Conservation (phyloP, 805 yeast genomes). For the Pichia membranifaciens region DNA sequence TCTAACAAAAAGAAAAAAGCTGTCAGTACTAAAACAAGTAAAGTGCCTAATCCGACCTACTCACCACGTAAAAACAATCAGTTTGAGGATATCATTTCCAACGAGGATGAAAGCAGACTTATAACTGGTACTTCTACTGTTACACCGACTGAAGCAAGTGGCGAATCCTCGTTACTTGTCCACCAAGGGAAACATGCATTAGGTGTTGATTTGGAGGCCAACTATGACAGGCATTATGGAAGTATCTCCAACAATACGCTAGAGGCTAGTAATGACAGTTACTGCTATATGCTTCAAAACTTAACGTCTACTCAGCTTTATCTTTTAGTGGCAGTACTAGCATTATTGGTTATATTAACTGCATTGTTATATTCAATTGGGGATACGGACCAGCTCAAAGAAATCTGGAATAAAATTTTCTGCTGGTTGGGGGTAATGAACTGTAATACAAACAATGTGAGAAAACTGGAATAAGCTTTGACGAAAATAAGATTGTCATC, state of each 20-base stretch:
- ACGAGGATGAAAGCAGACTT: neutral
- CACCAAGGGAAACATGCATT: neutral
- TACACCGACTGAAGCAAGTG: neutral
- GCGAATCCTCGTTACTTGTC: neutral
- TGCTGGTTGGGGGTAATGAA: slow-evolving; percentile 18
- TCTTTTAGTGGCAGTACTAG: neutral
- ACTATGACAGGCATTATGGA: neutral
- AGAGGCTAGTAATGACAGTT: neutral
- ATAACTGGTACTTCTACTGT: neutral
- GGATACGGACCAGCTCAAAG: slow-evolving; percentile 9
- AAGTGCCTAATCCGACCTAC: too few relatives aligned
- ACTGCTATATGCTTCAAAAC: neutral
- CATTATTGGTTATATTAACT: slow-evolving; percentile 10
- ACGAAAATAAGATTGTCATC: too few relatives aligned
- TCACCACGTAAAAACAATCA: neutral
- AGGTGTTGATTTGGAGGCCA: neutral
- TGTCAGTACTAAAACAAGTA: too few relatives aligned
- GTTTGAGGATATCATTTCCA: neutral
- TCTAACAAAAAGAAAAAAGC: too few relatives aligned
- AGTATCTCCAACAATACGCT: neutral
- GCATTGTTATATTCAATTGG: slow-evolving; percentile 15
- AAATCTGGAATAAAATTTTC: slow-evolving; percentile 19
- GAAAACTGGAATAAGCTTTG: too few relatives aligned
- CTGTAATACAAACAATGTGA: slow-evolving; percentile 1
- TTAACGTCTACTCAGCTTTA: neutral